These are phyloP conservation scores for Ilex asprella DNA, from an alignment of 257 asterid genomes.

Conservation along the genomic window DNA sequence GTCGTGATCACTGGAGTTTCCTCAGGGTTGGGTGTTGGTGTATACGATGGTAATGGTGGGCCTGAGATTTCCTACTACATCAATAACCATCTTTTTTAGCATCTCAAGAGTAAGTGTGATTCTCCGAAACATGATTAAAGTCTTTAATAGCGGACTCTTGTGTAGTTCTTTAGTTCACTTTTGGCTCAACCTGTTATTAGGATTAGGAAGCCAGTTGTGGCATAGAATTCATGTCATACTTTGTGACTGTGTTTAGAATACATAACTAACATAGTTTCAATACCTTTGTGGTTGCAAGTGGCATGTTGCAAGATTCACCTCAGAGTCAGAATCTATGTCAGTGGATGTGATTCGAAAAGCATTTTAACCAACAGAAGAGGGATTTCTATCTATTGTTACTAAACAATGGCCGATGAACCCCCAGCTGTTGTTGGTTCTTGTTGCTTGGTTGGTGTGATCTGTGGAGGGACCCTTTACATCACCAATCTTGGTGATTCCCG, in stretches of 20 bases:
- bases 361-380: constrained; percentile 66
- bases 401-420: constrained; percentile 19
- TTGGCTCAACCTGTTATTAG: too few relatives aligned
- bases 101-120: constrained; percentile 55
- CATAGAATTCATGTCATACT: too few relatives aligned
- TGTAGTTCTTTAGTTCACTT: too few relatives aligned
- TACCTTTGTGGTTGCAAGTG: not conserved
- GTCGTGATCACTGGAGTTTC: too few relatives aligned
- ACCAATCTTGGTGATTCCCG: constrained; percentile 87
- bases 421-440: constrained; percentile 69
- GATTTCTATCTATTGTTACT: constrained; percentile 41
- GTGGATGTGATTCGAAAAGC: constrained; percentile 57
- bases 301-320: constrained; percentile 34
- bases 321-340: constrained; percentile 54
- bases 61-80: constrained; percentile 62
- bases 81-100: constrained; percentile 51
- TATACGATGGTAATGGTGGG: constrained; percentile 79
- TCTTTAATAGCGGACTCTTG: too few relatives aligned
- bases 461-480: constrained; percentile 59
- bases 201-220: too few relatives aligned
- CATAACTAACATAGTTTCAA: too few relatives aligned
- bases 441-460: constrained; percentile 50
- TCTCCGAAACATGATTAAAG: not conserved
- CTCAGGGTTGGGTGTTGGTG: constrained; percentile 21
- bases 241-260: too few relatives aligned